Base-by-base conservation (phyloP, 2,329 filamentous ascomycete species). In the Escovopsis sp. region DNA sequence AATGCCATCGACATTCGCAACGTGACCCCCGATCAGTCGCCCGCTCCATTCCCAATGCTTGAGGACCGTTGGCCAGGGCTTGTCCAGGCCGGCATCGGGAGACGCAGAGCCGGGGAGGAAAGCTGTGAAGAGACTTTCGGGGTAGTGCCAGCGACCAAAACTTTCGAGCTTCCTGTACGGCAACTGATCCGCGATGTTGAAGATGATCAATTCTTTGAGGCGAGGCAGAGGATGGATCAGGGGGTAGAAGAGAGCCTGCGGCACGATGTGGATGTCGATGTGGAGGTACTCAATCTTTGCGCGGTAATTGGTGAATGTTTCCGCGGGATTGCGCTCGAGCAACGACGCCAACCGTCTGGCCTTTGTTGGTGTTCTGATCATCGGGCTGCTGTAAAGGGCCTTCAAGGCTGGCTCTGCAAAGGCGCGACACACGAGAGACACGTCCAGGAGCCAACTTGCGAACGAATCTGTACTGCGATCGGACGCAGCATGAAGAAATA, bases 331-430 rank as follows among this genome's bases (percentile, higher is more conserved):
- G 13, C 61, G 56, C n/a, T 68, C 64, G 8, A 90, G 63, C 26
- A 77, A 57, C 18, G 62, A 47, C 26, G 58, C 54, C 3, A 72
- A 55, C n/a, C 56, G 55, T 43, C 58, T 60, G 28, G 60, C 57
- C 51, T 62, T 67, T 37, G 53, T 47, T 36, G 57, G 46, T 26
- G 49, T 57, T 39, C 69, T 64, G 31, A 90, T 60, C 2, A 76
- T 75, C 8, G 82, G 82, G 5, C 65, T 72, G 32, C 68, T 64
- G 51, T 90, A 90, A 5, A 92, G 62, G 2, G 72, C 77, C 5
- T 75, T 75, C 34, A 90, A 56, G 2, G 81, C 81, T 5, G 84
- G 79, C 46, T 86, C 82, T 0, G 70, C 60, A 38, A 87, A 84
- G 3, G 65, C 54, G 34, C 64, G 70, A 45, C 78, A 87, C 13